Evolutionary conservation across 257 asterid species (phyloP).

Genomic region (Plantago ovata): DNA sequence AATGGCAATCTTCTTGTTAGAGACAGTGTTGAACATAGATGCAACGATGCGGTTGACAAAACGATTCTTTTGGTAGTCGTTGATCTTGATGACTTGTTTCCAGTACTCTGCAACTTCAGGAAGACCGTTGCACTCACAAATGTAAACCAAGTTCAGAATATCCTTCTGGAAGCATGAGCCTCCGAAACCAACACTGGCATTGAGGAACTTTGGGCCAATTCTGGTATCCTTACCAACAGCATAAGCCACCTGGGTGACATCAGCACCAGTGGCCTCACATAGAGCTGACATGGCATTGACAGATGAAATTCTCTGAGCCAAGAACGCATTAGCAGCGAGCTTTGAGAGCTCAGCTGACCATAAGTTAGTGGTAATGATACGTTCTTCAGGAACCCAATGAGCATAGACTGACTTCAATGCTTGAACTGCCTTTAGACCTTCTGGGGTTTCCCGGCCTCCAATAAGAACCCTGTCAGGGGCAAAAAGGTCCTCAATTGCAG

Average conservation of each 20-base stretch:
- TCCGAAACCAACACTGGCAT: conserved; percentile 47
- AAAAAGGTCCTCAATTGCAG: conserved; percentile 50
- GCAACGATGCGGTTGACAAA: conserved; percentile 40
- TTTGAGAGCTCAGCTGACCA: conserved; percentile 71
- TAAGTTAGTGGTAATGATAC: conserved; percentile 48
- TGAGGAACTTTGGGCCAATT: conserved; percentile 42
- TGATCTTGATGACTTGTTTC: conserved; percentile 44
- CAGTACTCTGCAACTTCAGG: conserved; percentile 42
- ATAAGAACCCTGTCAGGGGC: conserved; percentile 57
- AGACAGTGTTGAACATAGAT: conserved; percentile 45
- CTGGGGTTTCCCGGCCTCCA: conserved; percentile 52
- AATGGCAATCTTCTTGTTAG: conserved; percentile 39
- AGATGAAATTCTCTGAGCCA: conserved; percentile 61
- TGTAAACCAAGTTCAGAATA: conserved; percentile 42
- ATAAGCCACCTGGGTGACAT: conserved; percentile 35
- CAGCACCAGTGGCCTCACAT: conserved; percentile 47
- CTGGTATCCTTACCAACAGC: conserved; percentile 44
- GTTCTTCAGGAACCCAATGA: conserved; percentile 57
- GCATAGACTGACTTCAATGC: conserved; percentile 45
- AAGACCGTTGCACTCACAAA: conserved; percentile 47
- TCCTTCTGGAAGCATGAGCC: conserved; percentile 53
- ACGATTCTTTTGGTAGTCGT: conserved; percentile 42
- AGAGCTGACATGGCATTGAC: conserved; percentile 51
- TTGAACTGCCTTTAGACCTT: conserved; percentile 46
- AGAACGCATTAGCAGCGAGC: conserved; percentile 69